phyloP scores from a whole-genome alignment of 164 flowering plant species.

The Warburgia ugandensis region DNA sequence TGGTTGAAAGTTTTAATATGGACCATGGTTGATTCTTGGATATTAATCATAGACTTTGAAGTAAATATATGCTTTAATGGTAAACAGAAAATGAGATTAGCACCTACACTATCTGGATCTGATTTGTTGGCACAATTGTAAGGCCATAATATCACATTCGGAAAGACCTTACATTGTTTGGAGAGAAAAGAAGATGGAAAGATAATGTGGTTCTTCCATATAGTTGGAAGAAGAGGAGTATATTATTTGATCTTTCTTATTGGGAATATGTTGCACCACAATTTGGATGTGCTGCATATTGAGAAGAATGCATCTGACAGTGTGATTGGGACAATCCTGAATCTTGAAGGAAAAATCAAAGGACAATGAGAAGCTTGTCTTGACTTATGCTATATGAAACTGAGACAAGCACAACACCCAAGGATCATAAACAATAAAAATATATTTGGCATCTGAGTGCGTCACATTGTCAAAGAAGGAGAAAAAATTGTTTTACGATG shows the following conservation, averaged over 20 bases:
- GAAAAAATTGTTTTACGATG: no score
- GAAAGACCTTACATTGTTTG: not conserved
- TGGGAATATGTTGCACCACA: not conserved
- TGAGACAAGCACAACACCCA: no score
- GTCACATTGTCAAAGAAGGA: no score
- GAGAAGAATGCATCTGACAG: constrained; percentile 1
- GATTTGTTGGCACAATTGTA: not conserved
- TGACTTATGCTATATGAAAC: no score
- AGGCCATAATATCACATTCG: not conserved
- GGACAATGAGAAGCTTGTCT: no score
- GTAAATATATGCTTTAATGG: constrained; percentile 14
- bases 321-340: no score
- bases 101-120: not conserved
- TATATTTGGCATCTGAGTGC: no score
- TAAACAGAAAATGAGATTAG: not conserved
- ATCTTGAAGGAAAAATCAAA: no score
- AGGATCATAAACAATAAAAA: no score
- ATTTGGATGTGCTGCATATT: not conserved
- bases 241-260: not conserved
- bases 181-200: not conserved
- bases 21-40: constrained; percentile 11
- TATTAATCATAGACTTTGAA: no score
- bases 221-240: not conserved
- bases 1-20: constrained; percentile 7
- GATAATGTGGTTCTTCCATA: not conserved